These are phyloP conservation scores for Paramecium bursaria DNA, from an alignment of 73 alveolate genomes.

Conservation along the genomic window DNA sequence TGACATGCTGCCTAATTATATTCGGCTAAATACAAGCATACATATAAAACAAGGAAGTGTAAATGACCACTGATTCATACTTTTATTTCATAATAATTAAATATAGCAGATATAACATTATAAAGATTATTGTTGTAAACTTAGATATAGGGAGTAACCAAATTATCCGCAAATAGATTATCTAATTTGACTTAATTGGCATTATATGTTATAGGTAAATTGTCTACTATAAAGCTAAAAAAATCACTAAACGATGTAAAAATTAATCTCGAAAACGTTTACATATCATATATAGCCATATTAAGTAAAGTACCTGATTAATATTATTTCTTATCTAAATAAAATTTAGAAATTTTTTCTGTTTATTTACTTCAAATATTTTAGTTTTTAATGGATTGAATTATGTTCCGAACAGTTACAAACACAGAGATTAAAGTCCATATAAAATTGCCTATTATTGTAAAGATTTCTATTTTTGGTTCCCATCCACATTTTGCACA, in stretches of 20 bases:
- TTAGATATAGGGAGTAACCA: not conserved
- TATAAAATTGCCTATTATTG: not conserved
- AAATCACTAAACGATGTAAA: not conserved
- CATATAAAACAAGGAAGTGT: not conserved
- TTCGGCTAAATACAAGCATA: not conserved
- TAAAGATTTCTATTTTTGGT: not conserved
- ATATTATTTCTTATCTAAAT: not conserved
- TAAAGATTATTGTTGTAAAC: not conserved
- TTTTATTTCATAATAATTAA: not conserved
- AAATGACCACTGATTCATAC: not conserved
- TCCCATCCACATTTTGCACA: not conserved
- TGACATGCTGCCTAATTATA: not conserved
- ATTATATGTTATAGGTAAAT: conserved; percentile 1
- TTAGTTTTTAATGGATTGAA: not conserved
- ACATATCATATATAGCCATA: not conserved
- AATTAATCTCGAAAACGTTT: not conserved
- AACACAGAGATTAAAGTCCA: not conserved
- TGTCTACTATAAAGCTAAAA: not conserved
- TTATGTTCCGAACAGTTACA: conserved; percentile 1
- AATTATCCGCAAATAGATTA: conserved; percentile 8
- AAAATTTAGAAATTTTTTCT: not conserved
- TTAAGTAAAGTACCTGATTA: conserved; percentile 11
- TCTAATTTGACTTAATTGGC: conserved; percentile 4
- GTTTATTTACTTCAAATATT: not conserved
- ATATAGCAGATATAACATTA: not conserved